Base-by-base conservation (phyloP, 2,329 filamentous ascomycete species). In the Ophiostoma ips region DNA sequence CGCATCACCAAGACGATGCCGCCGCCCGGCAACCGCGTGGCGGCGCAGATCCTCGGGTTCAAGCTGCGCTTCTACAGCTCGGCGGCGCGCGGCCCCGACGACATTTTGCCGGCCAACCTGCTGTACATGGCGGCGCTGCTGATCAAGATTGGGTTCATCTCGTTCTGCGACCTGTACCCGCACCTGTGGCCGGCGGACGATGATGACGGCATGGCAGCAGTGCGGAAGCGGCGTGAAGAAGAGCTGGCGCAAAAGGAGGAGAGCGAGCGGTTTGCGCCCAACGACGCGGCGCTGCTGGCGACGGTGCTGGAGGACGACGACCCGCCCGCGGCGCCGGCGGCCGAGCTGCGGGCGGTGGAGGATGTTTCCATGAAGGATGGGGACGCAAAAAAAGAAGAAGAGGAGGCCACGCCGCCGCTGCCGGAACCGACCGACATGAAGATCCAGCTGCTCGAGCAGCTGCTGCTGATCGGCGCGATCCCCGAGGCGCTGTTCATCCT, bases 141-240 rank as follows among this genome's bases (percentile, higher is more conserved):
- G 30, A 89, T 98, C 67, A 98, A 98, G 67, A 86, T 95, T 56
- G 94, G 92, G 1, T 98, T 98, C 64, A 87, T 98, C 53, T 95
- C 92, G 1, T 70, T 98, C 7, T 76, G 80, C 48, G 92, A 98
- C 61, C 71, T 98, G 1, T 96, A 95, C 63, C 83, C 88, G 15
- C 92, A 98, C 63, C 75, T 98, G 1, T 94, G 88, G 70, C 87
- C 92, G 8, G 69, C 76, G 1, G 92, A 96, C 56, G 81, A 87
- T 1, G 92, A 96, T 56, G 81, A 87, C 31, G 73, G 79, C 4
- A 96, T 98, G 90, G 76, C 84, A 36, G 71, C 70, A 7, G 71
- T 94, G 1, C 81, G 78, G 55, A 73, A 79, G 37, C 78, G 81
- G 56, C 80, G 85, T 54, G 69, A 81, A 63, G 81, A 84, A 58